Evolutionary conservation across 805 yeast species (phyloP), one percentile per base, ranked within the genome.

Genomic region (Clavispora phyllophila): DNA sequence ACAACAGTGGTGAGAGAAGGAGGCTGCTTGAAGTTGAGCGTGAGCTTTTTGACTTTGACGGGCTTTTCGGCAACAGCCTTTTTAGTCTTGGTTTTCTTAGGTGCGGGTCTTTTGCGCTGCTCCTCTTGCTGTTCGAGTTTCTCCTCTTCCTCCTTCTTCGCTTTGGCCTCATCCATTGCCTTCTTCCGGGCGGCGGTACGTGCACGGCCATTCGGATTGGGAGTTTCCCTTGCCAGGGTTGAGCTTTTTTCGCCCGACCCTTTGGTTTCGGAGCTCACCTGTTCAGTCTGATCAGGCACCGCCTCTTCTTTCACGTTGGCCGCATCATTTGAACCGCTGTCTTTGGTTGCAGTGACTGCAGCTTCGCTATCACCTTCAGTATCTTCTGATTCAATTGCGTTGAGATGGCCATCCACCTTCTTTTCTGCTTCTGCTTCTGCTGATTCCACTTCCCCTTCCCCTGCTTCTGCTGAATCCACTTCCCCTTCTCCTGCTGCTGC

Each of bases 1-100:
- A 61, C 25, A 0, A 69, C 57, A 7, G 68, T 65, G n/a, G 74
- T 70, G 31, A 58, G 36, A 14, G 48, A 39, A 9, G 44, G 24
- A 10, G 19, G 40, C 13, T 22, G 45, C 22, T 45, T 23, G 42
- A 41, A 34, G 38, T 20, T 32, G n/a, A 37, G 22, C 24, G 40
- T 28, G 15, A 36, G 25, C 27, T 41, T 45, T 17, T 37, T 38
- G 15, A 26, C 31, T 19, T 39, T 39, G 15, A 26, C 10, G 17
- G 27, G 12, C 5, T 27, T 39, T 27, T 41, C 42, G 24, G 40
- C 20, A 12, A 23, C 41, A 8, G 53, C 39, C 14, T 40, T 27
- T 40, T 45, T 42, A 24, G 40, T 22, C 26, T 43, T 46, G 23
- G 36, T 39, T 17, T 28, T 15, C 17, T 38, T 29, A 3, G 20